These are phyloP conservation scores for Coemansia reversa DNA, from an alignment of 192 early-diverging fungal genomes.

Conservation along the genomic window DNA sequence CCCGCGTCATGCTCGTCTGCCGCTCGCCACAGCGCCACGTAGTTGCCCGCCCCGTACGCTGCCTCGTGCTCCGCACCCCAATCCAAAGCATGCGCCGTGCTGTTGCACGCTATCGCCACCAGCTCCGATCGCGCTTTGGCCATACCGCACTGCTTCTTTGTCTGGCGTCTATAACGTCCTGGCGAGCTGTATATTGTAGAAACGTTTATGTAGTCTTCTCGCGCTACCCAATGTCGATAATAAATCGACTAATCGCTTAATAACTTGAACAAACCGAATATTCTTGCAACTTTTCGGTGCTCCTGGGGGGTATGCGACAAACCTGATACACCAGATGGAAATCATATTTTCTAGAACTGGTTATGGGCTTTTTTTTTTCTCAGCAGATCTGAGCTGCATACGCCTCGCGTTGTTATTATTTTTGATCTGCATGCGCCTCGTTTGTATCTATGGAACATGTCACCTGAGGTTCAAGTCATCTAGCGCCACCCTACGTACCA, in stretches of 20 bases:
- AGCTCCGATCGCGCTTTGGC: constrained; percentile 19
- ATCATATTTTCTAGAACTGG: neutral
- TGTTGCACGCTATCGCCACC: constrained; percentile 36
- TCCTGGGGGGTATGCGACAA: neutral
- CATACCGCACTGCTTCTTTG: neutral
- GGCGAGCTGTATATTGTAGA: too few species aligned
- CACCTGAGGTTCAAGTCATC: neutral
- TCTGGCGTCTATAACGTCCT: neutral
- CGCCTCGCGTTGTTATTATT: neutral
- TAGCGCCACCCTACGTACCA: too few species aligned
- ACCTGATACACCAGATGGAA: neutral
- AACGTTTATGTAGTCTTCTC: neutral
- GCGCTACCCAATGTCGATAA: neutral
- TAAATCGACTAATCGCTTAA: neutral
- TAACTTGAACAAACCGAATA: neutral
- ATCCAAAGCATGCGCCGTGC: constrained; percentile 46
- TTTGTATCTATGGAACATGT: neutral
- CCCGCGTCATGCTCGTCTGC: constrained; percentile 56
- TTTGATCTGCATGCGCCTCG: too few species aligned
- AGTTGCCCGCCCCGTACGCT: constrained; percentile 69
- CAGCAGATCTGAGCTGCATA: neutral
- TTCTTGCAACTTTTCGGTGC: neutral
- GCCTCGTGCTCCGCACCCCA: constrained; percentile 5
- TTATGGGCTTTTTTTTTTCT: neutral
- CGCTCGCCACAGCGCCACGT: constrained; percentile 66